Percentiles rank a stretch among this genome's conserved stretches.
Evolutionary conservation across 495 filamentous ascomycete species (phyloP).

Genomic region (Aspergillus leporis): DNA sequence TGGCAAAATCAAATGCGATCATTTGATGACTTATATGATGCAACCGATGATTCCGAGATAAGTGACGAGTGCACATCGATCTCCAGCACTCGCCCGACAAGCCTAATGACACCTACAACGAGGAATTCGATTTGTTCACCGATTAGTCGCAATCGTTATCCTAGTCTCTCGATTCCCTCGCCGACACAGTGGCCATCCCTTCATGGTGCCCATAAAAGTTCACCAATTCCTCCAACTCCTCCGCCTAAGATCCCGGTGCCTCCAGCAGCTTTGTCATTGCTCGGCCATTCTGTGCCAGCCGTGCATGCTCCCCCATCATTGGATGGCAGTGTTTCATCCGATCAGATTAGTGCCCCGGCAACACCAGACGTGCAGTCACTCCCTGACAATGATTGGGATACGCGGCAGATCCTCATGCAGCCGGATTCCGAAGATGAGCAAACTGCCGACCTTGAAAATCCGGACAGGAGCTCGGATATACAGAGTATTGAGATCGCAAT

Average conservation of each 20-base stretch:
- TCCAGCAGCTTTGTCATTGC: constrained; percentile 65
- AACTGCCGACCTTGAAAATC: constrained; percentile 1
- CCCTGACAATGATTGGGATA: constrained; percentile 48
- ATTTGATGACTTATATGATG: constrained; percentile 85
- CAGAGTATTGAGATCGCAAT: constrained; percentile 38
- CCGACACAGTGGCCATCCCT: constrained; percentile 59
- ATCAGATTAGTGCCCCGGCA: constrained; percentile 79
- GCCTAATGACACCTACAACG: constrained; percentile 40
- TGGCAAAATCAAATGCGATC: constrained; percentile 49
- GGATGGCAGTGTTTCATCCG: constrained; percentile 82
- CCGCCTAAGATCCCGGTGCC: constrained; percentile 77
- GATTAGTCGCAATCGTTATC: constrained; percentile 52
- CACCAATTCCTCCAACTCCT: constrained; percentile 75
- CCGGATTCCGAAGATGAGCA: constrained; percentile 24
- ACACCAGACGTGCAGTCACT: constrained; percentile 71
- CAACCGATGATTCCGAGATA: constrained; percentile 64
- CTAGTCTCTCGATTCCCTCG: constrained; percentile 73
- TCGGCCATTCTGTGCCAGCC: constrained; percentile 66
- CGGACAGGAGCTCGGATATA: constrained; percentile 20
- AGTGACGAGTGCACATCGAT: constrained; percentile 49
- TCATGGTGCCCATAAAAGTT: constrained; percentile 53
- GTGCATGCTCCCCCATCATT: constrained; percentile 83
- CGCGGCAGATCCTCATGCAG: constrained; percentile 37
- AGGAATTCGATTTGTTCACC: constrained; percentile 42
- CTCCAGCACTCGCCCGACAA: constrained; percentile 42